A percentile compares a stretch with the other conserved stretches of the same genome.
These are phyloP conservation scores for Cordyceps militaris DNA, from an alignment of 2,329 filamentous ascomycete genomes.

Conservation along the genomic window DNA sequence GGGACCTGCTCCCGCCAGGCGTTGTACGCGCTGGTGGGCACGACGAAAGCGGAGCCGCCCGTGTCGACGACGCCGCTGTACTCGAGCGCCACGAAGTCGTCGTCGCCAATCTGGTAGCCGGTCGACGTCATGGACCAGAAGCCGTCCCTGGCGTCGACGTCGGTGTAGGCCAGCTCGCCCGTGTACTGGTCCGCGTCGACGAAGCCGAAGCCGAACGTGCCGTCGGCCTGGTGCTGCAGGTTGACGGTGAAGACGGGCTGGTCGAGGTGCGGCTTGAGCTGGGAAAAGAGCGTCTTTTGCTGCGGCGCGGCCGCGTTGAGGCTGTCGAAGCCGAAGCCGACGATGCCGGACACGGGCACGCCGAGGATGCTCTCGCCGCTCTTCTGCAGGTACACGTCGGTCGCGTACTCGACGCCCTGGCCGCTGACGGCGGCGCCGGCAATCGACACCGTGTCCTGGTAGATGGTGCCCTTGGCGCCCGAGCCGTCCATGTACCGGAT, in stretches of 20 bases:
- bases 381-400: constrained; percentile 33
- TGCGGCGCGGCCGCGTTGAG: constrained; percentile 36
- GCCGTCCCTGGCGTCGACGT: constrained; percentile 53
- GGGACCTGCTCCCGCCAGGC: constrained; percentile 14
- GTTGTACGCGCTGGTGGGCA: constrained; percentile 34
- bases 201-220: constrained; percentile 66
- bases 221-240: constrained; percentile 49
- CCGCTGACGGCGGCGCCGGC: constrained; percentile 33
- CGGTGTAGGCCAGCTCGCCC: constrained; percentile 54
- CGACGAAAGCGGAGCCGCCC: constrained; percentile 56
- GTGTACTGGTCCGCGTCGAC: constrained; percentile 58
- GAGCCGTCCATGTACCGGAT: constrained; percentile 39
- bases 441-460: constrained; percentile 35
- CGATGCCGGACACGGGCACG: constrained; percentile 9
- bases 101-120: constrained; percentile 19
- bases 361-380: constrained; percentile 42
- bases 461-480: constrained; percentile 37
- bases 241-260: constrained; percentile 58
- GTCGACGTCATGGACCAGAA: constrained; percentile 47
- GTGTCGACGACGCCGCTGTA: constrained; percentile 48
- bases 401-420: constrained; percentile 38
- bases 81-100: constrained; percentile 26
- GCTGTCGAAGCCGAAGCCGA: constrained; percentile 32
- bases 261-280: constrained; percentile 18
- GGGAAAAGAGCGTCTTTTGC: constrained; percentile 39